Evolutionary conservation across 1,284 basidiomycete species (phyloP).

Genomic region (Mycosarcoma mackinlayi): DNA sequence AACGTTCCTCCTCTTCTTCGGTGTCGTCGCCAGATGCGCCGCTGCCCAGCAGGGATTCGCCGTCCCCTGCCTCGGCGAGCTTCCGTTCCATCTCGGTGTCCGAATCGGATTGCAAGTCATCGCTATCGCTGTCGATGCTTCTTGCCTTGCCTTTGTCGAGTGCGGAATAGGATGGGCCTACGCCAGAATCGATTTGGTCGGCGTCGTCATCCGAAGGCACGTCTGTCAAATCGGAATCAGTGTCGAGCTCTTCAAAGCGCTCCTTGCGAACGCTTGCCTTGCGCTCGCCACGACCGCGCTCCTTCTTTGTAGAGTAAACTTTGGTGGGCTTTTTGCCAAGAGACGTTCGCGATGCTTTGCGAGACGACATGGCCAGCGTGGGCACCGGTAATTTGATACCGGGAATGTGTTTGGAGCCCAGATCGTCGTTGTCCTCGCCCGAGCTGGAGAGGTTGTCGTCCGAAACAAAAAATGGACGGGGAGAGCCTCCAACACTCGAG

Average conservation of each 20-base stretch:
- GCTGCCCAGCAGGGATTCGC: slow-evolving; percentile 66
- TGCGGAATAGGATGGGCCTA: slow-evolving; percentile 21
- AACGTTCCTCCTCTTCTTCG: slow-evolving; percentile 63
- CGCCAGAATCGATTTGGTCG: slow-evolving; percentile 8
- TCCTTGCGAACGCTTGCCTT: slow-evolving; percentile 61
- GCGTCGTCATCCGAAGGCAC: slow-evolving; percentile 44
- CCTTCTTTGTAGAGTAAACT: slow-evolving; percentile 41
- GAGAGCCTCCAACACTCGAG: slow-evolving; percentile 44
- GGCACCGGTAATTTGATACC: slow-evolving; percentile 55
- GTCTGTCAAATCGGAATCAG: slow-evolving; percentile 51
- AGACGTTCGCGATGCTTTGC: slow-evolving; percentile 27
- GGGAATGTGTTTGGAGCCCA: slow-evolving; percentile 44
- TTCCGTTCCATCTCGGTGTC: slow-evolving; percentile 65
- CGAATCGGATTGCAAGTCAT: slow-evolving; percentile 45
- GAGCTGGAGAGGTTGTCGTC: slow-evolving; percentile 47
- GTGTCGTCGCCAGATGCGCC: slow-evolving; percentile 59
- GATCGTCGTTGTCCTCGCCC: slow-evolving; percentile 39
- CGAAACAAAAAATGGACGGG: slow-evolving; percentile 35
- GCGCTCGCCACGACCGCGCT: slow-evolving; percentile 49
- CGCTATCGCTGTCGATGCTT: slow-evolving; percentile 44
- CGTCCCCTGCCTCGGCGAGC: slow-evolving; percentile 63
- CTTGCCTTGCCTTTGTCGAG: slow-evolving; percentile 45
- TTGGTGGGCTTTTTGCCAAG: slow-evolving; percentile 40
- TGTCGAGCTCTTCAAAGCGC: slow-evolving; percentile 55
- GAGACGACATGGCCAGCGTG: slow-evolving; percentile 46